Base-by-base conservation (phyloP, 345 rosid genomes). In the Xanthoceras sorbifolium region DNA sequence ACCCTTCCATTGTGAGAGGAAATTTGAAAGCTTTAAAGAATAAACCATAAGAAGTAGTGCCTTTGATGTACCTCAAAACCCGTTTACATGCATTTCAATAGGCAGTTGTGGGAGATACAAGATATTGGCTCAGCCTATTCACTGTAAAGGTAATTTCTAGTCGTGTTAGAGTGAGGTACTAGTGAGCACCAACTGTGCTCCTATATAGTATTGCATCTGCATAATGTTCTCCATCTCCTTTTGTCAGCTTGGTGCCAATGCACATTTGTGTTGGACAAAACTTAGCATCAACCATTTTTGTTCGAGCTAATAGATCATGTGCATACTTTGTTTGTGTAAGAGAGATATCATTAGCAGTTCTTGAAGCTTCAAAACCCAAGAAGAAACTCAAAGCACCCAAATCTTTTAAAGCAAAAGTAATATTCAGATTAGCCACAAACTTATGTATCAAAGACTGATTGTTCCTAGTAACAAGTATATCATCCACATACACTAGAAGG, bases 1-100 rank as follows among this genome's bases (percentile, higher is more conserved):
- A 40, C 1, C 26, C 59, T 25, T 15, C 12, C 8, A 4, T 5
- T 25, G 2, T 20, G 9, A 5, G 40, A 8, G 1, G 0, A 1
- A 2, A n/a, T n/a, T n/a, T n/a, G n/a, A 9, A 3, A 0, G 3
- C 38, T 4, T 1, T 1, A n/a, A n/a, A n/a, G n/a, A n/a, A 1
- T 0, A 67, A 2, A 0, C 28, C 54, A 1, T 67, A 20, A n/a
- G 3, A 1, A 0, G 17, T 1, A 3, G n/a, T n/a, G n/a, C n/a
- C n/a, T n/a, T n/a, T n/a, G n/a, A n/a, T n/a, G n/a, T n/a, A n/a
- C n/a, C n/a, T n/a, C n/a, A n/a, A n/a, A 0, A 66, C 2, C 0
- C 18, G 9, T 36, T 66, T 36, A 22, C 6, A 20, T 4, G 48
- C 26, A 1, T 5, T 4, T 22, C 22, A 64, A 6, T 38, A 29